Evolutionary conservation across 2,329 filamentous ascomycete genomes (phyloP).

Genomic region (Coniosporium tulheliwenetii): DNA sequence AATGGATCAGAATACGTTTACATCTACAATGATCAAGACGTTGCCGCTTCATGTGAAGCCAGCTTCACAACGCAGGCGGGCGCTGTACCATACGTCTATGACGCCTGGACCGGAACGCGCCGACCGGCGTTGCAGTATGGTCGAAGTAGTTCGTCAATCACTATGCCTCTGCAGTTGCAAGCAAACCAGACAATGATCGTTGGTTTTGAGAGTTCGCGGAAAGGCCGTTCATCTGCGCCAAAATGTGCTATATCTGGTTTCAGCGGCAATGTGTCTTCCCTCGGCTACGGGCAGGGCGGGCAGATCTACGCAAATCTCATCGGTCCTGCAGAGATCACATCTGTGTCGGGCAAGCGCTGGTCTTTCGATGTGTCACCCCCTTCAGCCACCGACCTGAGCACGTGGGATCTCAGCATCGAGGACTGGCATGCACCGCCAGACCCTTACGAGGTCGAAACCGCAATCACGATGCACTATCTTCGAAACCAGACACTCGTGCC

Average conservation of each 20-base stretch:
- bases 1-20: constrained; percentile 19
- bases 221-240: constrained; percentile 4
- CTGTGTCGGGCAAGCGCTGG: neutral
- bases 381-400: constrained; percentile 11
- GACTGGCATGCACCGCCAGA: constrained; percentile 22
- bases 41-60: constrained; percentile 3
- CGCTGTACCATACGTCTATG: constrained; percentile 18
- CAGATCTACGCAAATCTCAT: neutral
- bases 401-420: constrained; percentile 22
- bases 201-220: constrained; percentile 13
- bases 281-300: neutral
- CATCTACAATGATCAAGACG: constrained; percentile 21
- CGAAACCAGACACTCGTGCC: constrained; percentile 11
- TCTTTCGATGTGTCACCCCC: neutral
- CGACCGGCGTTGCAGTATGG: constrained; percentile 18
- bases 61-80: constrained; percentile 2
- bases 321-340: neutral
- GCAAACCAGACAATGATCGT: constrained; percentile 25
- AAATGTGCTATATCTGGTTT: neutral
- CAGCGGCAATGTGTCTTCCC: constrained; percentile 1
- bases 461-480: constrained; percentile 15
- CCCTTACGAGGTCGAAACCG: constrained; percentile 10
- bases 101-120: constrained; percentile 27
- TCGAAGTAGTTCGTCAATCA: constrained; percentile 11
- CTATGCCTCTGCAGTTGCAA: constrained; percentile 19